Base-by-base conservation (phyloP, 805 yeast species). In the Starmerella floris region DNA sequence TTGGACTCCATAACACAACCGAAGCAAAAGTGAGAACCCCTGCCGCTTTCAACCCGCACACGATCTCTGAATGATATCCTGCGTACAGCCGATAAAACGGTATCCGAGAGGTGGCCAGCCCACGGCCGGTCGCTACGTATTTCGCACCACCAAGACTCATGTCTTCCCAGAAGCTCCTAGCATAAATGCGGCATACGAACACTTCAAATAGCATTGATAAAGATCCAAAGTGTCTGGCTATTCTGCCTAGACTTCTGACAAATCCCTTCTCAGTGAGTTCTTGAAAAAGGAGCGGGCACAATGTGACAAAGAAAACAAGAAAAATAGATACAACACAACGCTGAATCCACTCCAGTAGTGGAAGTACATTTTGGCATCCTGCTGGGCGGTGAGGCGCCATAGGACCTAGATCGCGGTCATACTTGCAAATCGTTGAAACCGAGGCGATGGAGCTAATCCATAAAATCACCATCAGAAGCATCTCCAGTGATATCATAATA, bases 71-170 rank as follows among this genome's bases (percentile, higher is more conserved):
- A 3, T 84, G 76, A 60, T 79, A 82, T 48, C 85, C 68, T 9
- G 83, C 64, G 53, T 76, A 82, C 36, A 83, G 65, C 10, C 67
- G 60, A n/a, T 74, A 62, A 55, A 80, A 79, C 27, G 83, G 76
- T 36, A 73, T 68, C 56, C 94, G 68, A 1, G 76, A 67, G 3
- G 87, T 82, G 2, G 93, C 84, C 58, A 82, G 76, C 10, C 85
- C 85, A 61, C 93, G 69, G 15, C 91, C 91, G 1, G 91, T 82
- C 2, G 87, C 77, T 54, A 81, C 78, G 62, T 82, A 82, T 54
- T 76, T 68, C 3, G 93, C 93, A 49, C 88, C 91, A 40, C 93
- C 91, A 46, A 79, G 67, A 11, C 80, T 64, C 50, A 82, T 61
- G 60, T 81, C 85, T 49, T 73, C 76, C 34, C 71, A 64, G 57